phyloP scores from a whole-genome alignment of 2,329 filamentous ascomycete genomes.

The Fusarium devonianum region DNA sequence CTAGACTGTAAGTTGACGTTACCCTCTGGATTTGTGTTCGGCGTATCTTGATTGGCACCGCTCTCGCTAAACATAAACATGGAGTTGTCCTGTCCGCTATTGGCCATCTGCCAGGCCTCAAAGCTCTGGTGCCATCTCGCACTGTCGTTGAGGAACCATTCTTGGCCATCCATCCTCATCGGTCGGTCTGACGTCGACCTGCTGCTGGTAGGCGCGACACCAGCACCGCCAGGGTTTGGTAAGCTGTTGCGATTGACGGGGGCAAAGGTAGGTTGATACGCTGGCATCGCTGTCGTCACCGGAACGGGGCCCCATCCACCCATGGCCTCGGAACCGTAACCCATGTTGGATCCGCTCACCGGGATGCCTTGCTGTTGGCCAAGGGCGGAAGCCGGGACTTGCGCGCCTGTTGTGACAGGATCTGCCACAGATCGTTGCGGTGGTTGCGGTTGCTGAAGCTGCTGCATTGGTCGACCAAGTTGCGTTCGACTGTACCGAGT shows the following conservation, averaged over 20 bases:
- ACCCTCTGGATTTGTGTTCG: conserved; percentile 25
- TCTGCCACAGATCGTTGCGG: conserved; percentile 22
- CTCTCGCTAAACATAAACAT: conserved; percentile 44
- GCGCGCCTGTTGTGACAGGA: conserved; percentile 23
- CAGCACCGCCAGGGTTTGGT: conserved; percentile 12
- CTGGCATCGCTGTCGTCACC: conserved; percentile 28
- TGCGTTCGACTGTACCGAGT: conserved; percentile 45
- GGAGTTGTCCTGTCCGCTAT: conserved; percentile 34
- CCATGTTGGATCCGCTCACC: conserved; percentile 32
- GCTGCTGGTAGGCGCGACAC: conserved; percentile 35
- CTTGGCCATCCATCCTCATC: conserved; percentile 57
- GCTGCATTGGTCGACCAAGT: conserved; percentile 34
- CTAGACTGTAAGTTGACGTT: conserved; percentile 29
- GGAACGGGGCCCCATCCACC: conserved; percentile 38
- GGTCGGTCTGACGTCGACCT: conserved; percentile 28
- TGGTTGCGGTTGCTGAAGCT: conserved; percentile 21
- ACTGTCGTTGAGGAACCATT: conserved; percentile 66
- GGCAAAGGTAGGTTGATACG: conserved; percentile 34
- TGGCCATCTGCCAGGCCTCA: conserved; percentile 57
- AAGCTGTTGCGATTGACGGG: conserved; percentile 28
- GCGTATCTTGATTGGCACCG: conserved; percentile 28
- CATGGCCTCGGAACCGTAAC: conserved; percentile 37
- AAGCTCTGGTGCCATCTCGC: conserved; percentile 67
- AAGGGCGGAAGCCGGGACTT: conserved; percentile 15
- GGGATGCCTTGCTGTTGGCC: conserved; percentile 30